Percentiles rank a stretch among this genome's conserved stretches.
Evolutionary conservation across 2,329 filamentous ascomycete species (phyloP).

Genomic region (Pyrenophora teres): DNA sequence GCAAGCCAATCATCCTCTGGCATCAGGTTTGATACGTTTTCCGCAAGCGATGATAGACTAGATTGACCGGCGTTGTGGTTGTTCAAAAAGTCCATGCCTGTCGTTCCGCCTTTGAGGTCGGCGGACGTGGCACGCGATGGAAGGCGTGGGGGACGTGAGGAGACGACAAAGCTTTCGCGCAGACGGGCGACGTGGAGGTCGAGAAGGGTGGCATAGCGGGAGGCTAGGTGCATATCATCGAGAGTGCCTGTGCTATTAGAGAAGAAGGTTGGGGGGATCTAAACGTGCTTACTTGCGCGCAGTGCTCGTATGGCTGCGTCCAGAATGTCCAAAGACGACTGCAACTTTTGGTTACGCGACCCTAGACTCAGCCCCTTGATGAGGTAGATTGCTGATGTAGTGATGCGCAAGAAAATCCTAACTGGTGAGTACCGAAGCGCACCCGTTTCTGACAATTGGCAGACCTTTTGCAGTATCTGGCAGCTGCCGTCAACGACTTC

Average conservation of each 20-base stretch:
- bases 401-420: slow-evolving; percentile 59
- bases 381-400: slow-evolving; percentile 60
- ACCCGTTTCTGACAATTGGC: slow-evolving; percentile 53
- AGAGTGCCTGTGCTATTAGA: slow-evolving; percentile 44
- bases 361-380: slow-evolving; percentile 58
- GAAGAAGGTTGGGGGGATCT: not conserved
- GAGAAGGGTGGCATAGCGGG: slow-evolving; percentile 56
- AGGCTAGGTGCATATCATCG: slow-evolving; percentile 59
- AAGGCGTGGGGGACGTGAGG: slow-evolving; percentile 43
- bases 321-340: slow-evolving; percentile 55
- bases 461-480: slow-evolving; percentile 57
- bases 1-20: slow-evolving; percentile 48
- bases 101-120: slow-evolving; percentile 35
- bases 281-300: slow-evolving; percentile 44
- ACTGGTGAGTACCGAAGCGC: slow-evolving; percentile 59
- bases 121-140: slow-evolving; percentile 37
- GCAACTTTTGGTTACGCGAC: slow-evolving; percentile 55
- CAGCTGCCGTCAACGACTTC: slow-evolving; percentile 61
- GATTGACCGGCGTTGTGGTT: slow-evolving; percentile 45
- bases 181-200: slow-evolving; percentile 49
- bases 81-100: slow-evolving; percentile 45
- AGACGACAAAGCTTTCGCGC: slow-evolving; percentile 45
- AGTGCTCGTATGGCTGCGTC: slow-evolving; percentile 56
- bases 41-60: slow-evolving; percentile 41
- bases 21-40: slow-evolving; percentile 43